Evolutionary conservation across 148 eudicot species (phyloP), one percentile per base, ranked within the genome.

Genomic region (Rhododendron vialii): DNA sequence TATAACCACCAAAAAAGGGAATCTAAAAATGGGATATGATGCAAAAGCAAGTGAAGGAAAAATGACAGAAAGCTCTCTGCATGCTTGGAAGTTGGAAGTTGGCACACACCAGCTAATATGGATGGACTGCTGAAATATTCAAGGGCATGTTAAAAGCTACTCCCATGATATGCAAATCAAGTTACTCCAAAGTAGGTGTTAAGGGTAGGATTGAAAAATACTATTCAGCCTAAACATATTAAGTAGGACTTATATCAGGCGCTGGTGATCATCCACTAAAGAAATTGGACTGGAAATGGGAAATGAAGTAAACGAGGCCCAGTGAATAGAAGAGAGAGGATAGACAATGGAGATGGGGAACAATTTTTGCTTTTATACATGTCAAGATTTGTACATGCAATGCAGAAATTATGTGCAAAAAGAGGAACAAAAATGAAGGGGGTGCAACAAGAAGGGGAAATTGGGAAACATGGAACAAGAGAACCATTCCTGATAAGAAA

Each of bases 31-130:
- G 57, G 57, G 33, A 43, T 14, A 67, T 55, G 28, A 81, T 51
- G 57, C 75, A 28, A 83, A 65, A 65, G 76, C 55, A n/a, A 43
- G 41, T 41, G 47, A 83, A 83, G 76, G 15, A 65, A 43, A 83
- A 67, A 33, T 38, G 24, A 3, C 41, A 51, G 47, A 78, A 47
- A 78, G 33, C 18, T 47, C 81, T 30, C 82, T 28, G 24, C 36
- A 50, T 50, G 33, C 63, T 51, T 80, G 41, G 38, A 30, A 80
- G 61, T 17, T 55, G 61, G 22, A 24, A 36, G 38, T 51, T 50
- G 47, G 24, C 53, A 78, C 82, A 77, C 38, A 51, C 28, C 82
- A n/a, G 33, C 35, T 11, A 55, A 79, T 47, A 78, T 51, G 41
- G 38, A 80, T 28, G 51, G 82, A 51, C 33, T 48, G 63, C 30